Evolutionary conservation across 73 alveolate species (phyloP).

Genomic region (Halteria grandinella): DNA sequence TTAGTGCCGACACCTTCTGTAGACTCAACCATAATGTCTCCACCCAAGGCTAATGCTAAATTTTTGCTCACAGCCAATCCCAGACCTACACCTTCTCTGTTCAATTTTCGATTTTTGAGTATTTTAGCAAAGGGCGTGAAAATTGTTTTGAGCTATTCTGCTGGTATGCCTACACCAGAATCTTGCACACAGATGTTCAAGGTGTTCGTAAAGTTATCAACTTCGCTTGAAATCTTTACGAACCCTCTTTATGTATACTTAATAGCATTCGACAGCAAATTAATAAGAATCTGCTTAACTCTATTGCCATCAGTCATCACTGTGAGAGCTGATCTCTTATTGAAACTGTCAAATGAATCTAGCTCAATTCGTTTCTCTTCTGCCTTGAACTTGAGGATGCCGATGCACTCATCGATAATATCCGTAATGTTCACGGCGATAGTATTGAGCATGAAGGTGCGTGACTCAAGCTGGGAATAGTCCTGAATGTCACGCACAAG

Average conservation of each 20-base stretch:
- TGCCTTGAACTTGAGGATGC: slow-evolving; percentile 16
- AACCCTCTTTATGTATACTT: slow-evolving; percentile 54
- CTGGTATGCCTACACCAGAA: too few relatives aligned
- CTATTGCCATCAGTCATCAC: slow-evolving; percentile 33
- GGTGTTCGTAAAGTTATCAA: too few relatives aligned
- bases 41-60: too few relatives aligned
- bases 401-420: neutral
- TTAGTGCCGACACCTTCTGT: too few relatives aligned
- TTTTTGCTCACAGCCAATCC: too few relatives aligned
- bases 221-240: slow-evolving; percentile 55
- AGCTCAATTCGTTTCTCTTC: slow-evolving; percentile 17
- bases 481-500: slow-evolving; percentile 62
- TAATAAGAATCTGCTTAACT: slow-evolving; percentile 49
- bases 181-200: too few relatives aligned
- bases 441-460: slow-evolving; percentile 1
- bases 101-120: too few relatives aligned
- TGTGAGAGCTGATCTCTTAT: neutral
- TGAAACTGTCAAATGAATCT: neutral
- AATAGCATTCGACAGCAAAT: slow-evolving; percentile 53
- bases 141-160: too few relatives aligned
- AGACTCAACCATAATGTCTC: too few relatives aligned
- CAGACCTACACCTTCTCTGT: too few relatives aligned
- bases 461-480: slow-evolving; percentile 40
- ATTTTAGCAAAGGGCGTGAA: too few relatives aligned
- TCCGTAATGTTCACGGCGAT: neutral